These are phyloP conservation scores for Boeremia lycopersici DNA, from an alignment of 2,329 filamentous ascomycete genomes.

Conservation along the genomic window DNA sequence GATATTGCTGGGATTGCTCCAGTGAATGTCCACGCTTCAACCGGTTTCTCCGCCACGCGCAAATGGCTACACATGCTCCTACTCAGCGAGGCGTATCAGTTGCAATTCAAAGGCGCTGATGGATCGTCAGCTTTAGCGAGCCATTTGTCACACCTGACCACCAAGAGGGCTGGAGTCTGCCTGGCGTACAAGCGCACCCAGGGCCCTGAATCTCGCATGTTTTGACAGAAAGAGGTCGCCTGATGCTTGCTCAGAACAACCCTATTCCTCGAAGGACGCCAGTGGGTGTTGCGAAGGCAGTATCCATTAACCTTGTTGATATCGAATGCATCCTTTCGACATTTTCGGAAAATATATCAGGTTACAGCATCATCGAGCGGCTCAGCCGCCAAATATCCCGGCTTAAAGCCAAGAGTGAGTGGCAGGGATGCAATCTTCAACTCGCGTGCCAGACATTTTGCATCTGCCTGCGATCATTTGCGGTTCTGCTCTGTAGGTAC, in stretches of 20 bases:
- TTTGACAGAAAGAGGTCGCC: slow-evolving; percentile 27
- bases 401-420: slow-evolving; percentile 1
- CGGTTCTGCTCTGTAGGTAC: not conserved
- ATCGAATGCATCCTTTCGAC: slow-evolving; percentile 8
- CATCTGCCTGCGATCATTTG: not conserved
- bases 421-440: not conserved
- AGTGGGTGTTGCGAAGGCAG: not conserved
- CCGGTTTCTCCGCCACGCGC: slow-evolving; percentile 8
- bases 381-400: not conserved
- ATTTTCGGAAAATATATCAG: slow-evolving; percentile 1
- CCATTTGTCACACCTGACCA: slow-evolving; percentile 6
- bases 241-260: slow-evolving; percentile 12
- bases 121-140: slow-evolving; percentile 5
- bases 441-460: not conserved
- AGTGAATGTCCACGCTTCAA: slow-evolving; percentile 8
- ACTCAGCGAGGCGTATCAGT: not conserved
- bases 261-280: not conserved
- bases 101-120: not conserved
- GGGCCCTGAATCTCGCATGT: slow-evolving; percentile 19
- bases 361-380: not conserved
- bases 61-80: slow-evolving; percentile 1
- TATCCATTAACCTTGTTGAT: not conserved
- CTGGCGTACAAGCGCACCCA: slow-evolving; percentile 7
- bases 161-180: not conserved
- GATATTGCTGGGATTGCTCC: slow-evolving; percentile 24